Evolutionary conservation across 2,329 filamentous ascomycete genomes (phyloP), one percentile per base, ranked within the genome.

Genomic region (Ceratocystis variospora): DNA sequence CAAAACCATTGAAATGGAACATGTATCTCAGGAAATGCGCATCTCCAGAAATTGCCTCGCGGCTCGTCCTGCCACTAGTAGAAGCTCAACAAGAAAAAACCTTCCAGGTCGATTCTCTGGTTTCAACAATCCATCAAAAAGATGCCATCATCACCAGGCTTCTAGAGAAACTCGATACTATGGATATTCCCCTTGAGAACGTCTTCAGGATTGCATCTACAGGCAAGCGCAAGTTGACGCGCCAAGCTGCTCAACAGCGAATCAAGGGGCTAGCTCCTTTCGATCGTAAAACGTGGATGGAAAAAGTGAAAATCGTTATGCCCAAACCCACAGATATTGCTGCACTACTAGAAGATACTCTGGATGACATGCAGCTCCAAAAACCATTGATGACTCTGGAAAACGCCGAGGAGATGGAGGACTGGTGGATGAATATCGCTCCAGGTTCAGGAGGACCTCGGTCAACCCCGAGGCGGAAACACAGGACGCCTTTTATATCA

Each of bases 1-100:
- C 59, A 28, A 77, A 79, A 61, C 79, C 83, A 4, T 76, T 93
- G 45, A 76, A 77, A 68, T 93, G 89, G 89, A 80, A 80, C 0
- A 78, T 91, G 66, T 74, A 79, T 61, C 75, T 93, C 19, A 73
- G 72, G 33, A 81, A 78, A 68, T 75, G 74, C 22, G 73, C 77
- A 1, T 70, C 77, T 7, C 75, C 76, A 19, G 73, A 75, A 12
- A 72, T 83, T 3, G 75, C 80, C 7, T 77, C 77, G 1, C 76
- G 79, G 67, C 75, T 85, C 45, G 78, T 83, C 12, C 71, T 83
- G 41, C 82, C 82, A 15, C 72, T 85, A 2, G 71, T 83, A 12
- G 77, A 79, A 67, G 76, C 76, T 17, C 77, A 81, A 22, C 75
- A 76, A n/a, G 71, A 71, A 7, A 77, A 75, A 22, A 71, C 70